These are phyloP conservation scores for Trichoderma atrobrunneum DNA, from an alignment of 2,329 filamentous ascomycete species.

Conservation along the genomic window DNA sequence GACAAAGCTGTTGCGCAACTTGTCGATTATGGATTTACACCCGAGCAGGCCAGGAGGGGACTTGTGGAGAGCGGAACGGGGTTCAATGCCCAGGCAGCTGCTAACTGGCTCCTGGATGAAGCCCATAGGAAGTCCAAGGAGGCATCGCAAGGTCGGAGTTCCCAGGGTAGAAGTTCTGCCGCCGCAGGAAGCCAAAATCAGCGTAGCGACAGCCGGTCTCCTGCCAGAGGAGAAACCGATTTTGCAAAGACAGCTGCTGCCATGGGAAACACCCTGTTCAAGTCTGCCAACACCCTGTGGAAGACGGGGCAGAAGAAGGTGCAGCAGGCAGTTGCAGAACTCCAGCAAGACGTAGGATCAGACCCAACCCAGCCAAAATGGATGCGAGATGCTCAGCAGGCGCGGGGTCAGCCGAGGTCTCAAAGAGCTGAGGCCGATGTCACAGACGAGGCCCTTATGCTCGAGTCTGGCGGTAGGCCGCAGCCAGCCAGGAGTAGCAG, in stretches of 20 bases:
- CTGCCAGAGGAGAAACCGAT: constrained; percentile 62
- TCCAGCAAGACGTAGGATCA: constrained; percentile 56
- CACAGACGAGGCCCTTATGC: constrained; percentile 75
- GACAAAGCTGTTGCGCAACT: constrained; percentile 83
- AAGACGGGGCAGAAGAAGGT: constrained; percentile 91
- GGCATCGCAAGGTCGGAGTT: constrained; percentile 57
- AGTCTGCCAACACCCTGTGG: constrained; percentile 93
- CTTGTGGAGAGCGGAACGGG: constrained; percentile 77
- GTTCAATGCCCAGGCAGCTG: constrained; percentile 78
- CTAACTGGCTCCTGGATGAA: constrained; percentile 86
- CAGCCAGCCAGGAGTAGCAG: constrained; percentile 37
- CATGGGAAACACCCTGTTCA: constrained; percentile 79
- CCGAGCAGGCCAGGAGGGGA: constrained; percentile 77
- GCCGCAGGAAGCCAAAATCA: constrained; percentile 34
- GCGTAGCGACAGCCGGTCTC: constrained; percentile 52
- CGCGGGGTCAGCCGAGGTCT: constrained; percentile 35
- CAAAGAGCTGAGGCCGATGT: constrained; percentile 35
- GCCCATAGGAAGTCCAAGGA: constrained; percentile 81
- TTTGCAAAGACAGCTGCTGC: constrained; percentile 78
- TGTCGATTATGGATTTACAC: constrained; percentile 90
- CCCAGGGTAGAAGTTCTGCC: constrained; percentile 26
- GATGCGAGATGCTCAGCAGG: constrained; percentile 75
- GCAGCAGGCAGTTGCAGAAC: constrained; percentile 86
- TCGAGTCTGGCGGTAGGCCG: constrained; percentile 65
- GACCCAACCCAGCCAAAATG: constrained; percentile 86